Conservation (phyloP, 2,329 filamentous ascomycete species). For the Alternaria triticina region DNA sequence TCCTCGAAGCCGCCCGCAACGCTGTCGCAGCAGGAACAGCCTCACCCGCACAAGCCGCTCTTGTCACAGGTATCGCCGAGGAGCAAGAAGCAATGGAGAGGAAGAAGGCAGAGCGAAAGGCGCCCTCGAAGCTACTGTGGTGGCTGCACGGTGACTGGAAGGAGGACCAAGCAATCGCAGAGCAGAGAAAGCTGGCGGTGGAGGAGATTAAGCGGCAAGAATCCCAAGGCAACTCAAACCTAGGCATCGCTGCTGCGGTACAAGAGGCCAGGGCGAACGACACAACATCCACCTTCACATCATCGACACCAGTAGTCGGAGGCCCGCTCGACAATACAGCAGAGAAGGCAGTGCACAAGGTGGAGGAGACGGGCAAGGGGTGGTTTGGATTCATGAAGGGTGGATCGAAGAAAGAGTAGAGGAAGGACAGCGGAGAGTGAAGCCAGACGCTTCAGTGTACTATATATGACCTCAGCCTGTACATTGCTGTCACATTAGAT, state of each 20-base stretch:
- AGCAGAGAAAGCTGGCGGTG: slow-evolving; percentile 42
- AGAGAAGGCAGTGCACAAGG: slow-evolving; percentile 47
- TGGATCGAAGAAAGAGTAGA: slow-evolving; percentile 32
- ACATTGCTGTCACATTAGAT: slow-evolving; percentile 42
- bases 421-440: neutral
- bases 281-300: slow-evolving; percentile 10
- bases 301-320: slow-evolving; percentile 45
- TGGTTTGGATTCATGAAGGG: slow-evolving; percentile 56
- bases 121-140: slow-evolving; percentile 41
- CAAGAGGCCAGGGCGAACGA: slow-evolving; percentile 40
- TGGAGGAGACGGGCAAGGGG: slow-evolving; percentile 48
- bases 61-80: slow-evolving; percentile 66
- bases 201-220: slow-evolving; percentile 40
- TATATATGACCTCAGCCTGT: slow-evolving; percentile 41
- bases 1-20: slow-evolving; percentile 52
- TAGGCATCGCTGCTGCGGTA: slow-evolving; percentile 40
- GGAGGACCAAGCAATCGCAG: slow-evolving; percentile 43
- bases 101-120: slow-evolving; percentile 43
- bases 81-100: slow-evolving; percentile 58
- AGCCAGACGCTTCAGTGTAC: slow-evolving; percentile 31
- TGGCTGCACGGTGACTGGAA: slow-evolving; percentile 48
- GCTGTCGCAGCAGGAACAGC: slow-evolving; percentile 54
- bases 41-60: slow-evolving; percentile 58
- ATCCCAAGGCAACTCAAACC: slow-evolving; percentile 23
- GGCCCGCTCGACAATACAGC: slow-evolving; percentile 57